Conservation (phyloP, 2,329 filamentous ascomycete genomes). For the Ceratocystis ficicola region DNA sequence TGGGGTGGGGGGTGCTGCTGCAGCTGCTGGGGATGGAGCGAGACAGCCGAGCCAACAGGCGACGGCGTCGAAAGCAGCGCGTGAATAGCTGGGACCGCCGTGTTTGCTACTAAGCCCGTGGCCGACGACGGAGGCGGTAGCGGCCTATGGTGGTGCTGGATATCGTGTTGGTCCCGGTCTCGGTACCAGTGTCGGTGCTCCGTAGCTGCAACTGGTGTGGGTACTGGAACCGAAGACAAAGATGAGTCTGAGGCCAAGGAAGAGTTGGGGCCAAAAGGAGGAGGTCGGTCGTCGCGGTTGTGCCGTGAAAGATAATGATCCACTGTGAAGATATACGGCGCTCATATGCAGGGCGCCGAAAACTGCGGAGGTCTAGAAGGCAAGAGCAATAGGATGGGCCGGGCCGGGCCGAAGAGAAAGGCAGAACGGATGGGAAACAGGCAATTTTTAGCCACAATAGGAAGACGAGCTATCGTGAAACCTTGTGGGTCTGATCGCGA, state of each 20-base stretch:
- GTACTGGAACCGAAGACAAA: neutral
- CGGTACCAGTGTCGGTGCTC: slow-evolving; percentile 9
- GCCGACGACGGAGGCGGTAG: slow-evolving; percentile 7
- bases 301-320: slow-evolving; percentile 22
- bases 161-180: neutral
- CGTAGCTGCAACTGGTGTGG: neutral
- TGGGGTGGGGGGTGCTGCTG: slow-evolving; percentile 12
- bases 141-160: neutral
- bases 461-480: slow-evolving; percentile 9
- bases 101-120: slow-evolving; percentile 15
- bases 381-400: neutral
- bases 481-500: neutral
- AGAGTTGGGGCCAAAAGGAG: slow-evolving; percentile 17
- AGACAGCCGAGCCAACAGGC: slow-evolving; percentile 17
- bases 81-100: slow-evolving; percentile 14
- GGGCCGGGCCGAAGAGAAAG: neutral
- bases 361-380: slow-evolving; percentile 14
- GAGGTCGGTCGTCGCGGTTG: slow-evolving; percentile 21
- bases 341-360: slow-evolving; percentile 23
- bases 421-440: neutral
- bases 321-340: slow-evolving; percentile 18
- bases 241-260: neutral
- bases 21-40: slow-evolving; percentile 17
- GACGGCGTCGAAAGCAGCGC: slow-evolving; percentile 20
- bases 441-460: neutral